Evolutionary conservation across 345 rosid species (phyloP), one percentile per base, ranked within the genome.

Genomic region (Syzygium aqueum): DNA sequence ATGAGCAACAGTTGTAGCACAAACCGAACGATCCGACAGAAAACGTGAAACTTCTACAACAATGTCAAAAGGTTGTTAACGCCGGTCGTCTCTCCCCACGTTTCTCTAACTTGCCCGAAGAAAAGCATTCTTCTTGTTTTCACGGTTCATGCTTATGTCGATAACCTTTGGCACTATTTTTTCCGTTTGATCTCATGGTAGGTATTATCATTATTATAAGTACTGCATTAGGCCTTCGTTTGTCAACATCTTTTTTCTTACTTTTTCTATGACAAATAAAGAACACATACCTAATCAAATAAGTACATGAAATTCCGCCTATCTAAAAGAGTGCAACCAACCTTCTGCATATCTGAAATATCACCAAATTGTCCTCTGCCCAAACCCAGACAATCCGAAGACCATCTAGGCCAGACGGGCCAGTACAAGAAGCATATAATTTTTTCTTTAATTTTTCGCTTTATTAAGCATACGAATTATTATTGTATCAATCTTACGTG

Each of bases 301-400:
- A 6, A 61, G 7, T 25, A 25, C 7, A 25, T 2, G 2, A 25
- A 57, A 57, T 1, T 5, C 30, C 1, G 0, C 0, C 0, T 27
- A 11, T 59, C 1, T 0, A 33, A 33, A 33, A 33, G 37, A 33
- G 37, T 33, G 37, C 37, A 33, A 33, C 37, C 3, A 33, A 33
- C 37, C 37, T 33, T 5, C 30, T 0, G 0, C 0, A 0, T 27
- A 11, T 25, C 1, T 0, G 65, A 59, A 59, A 59, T 13, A 7
- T 65, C 77, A 28, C 43, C 6, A 16, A 65, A 19, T 30, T 16
- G 43, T 65, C 43, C 12, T 3, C 1, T 65, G 23, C 12, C 40
- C 23, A 65, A 65, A 16, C 6, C 78, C 23, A 0, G 17, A 30
- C 23, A 65, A 16, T 33, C 78, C 46, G 13, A 33, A 33, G 80